Percentiles rank a stretch among this genome's conserved stretches.
phyloP scores from a whole-genome alignment of 805 yeast species.

The Spathaspora boniae region DNA sequence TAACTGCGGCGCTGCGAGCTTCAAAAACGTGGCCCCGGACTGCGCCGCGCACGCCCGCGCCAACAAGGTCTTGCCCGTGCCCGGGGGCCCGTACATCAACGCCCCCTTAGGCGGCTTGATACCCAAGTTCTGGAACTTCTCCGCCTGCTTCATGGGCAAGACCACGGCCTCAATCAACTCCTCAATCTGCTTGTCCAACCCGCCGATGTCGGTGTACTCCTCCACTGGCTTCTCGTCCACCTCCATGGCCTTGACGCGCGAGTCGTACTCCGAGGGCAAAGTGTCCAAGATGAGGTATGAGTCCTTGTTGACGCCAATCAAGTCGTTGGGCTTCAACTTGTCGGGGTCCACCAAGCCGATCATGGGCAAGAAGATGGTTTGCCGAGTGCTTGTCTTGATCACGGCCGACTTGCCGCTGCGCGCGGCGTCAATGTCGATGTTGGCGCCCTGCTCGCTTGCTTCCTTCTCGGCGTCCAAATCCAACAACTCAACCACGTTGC shows the following conservation, averaged over 20 bases:
- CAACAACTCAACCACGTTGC: slow-evolving; percentile 91
- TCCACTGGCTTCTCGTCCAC: slow-evolving; percentile 99
- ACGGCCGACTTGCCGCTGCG: slow-evolving; percentile 97
- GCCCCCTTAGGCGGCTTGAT: slow-evolving; percentile 63
- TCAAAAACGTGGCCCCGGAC: slow-evolving; percentile 43
- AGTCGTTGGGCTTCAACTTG: slow-evolving; percentile 91
- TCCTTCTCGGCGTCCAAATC: slow-evolving; percentile 83
- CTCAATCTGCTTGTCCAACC: slow-evolving; percentile 96
- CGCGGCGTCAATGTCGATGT: slow-evolving; percentile 86
- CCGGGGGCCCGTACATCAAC: slow-evolving; percentile 48
- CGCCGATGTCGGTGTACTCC: slow-evolving; percentile 96
- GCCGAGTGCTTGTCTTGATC: slow-evolving; percentile 95
- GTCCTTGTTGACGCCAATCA: slow-evolving; percentile 97
- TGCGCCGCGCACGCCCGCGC: slow-evolving; percentile 50
- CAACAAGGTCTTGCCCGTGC: slow-evolving; percentile 44
- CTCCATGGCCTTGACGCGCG: slow-evolving; percentile 98
- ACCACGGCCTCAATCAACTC: slow-evolving; percentile 98
- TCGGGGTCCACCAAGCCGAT: slow-evolving; percentile 93
- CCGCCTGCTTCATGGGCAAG: slow-evolving; percentile 97
- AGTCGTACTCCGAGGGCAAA: slow-evolving; percentile 94
- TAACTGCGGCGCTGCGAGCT: slow-evolving; percentile 44
- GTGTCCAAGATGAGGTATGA: slow-evolving; percentile 91
- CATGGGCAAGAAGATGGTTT: slow-evolving; percentile 92
- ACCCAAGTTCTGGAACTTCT: slow-evolving; percentile 89
- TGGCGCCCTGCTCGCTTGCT: slow-evolving; percentile 89